Evolutionary conservation across 345 rosid species (phyloP), one percentile per base, ranked within the genome.

Genomic region (Gossypium arboreum): DNA sequence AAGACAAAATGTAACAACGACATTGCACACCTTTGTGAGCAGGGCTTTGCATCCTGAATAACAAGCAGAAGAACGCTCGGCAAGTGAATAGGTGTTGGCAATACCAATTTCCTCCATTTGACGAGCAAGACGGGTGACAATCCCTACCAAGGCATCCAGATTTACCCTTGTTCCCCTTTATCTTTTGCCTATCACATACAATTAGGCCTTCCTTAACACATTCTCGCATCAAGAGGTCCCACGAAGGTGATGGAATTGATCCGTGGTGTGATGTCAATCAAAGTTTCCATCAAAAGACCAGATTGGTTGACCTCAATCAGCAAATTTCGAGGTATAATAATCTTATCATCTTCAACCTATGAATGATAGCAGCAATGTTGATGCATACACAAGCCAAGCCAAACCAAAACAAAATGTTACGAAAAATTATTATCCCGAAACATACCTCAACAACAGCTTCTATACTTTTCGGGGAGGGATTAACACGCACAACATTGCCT

Each of bases 331-430:
- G 98, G 99, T 74, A 96, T 92, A 73, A 96, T 78, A 71, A 86
- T 89, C 79, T 96, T 93, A 78, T 96, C 97, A 89, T 96, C 98
- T 80, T 96, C 99, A 72, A 96, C 88, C 99, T 93, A 77, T 50
- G 64, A 63, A 58, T 13, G 43, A 62, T 63, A 17, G 50, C 24
- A 68, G 1, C 54, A 55, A 60, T 63, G 51, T 70, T 34, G 69
- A 39, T 17, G n/a, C 73, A 79, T 20, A 29, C 16, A 74, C 62
- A 58, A 58, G 24, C 29, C 5, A 58, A 51, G 24, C 29, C 12
- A 58, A 51, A 68, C 39, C 78, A 60, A 76, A 52, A 6, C 7
- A 68, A 69, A 61, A 22, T 27, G 67, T 20, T 66, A 71, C 20
- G 67, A 69, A 77, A 64, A 72, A 58, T 18, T 24, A 76, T 61